Evolutionary conservation across 2,329 filamentous ascomycete species (phyloP).

Genomic region (Tolypocladium pustulatum): DNA sequence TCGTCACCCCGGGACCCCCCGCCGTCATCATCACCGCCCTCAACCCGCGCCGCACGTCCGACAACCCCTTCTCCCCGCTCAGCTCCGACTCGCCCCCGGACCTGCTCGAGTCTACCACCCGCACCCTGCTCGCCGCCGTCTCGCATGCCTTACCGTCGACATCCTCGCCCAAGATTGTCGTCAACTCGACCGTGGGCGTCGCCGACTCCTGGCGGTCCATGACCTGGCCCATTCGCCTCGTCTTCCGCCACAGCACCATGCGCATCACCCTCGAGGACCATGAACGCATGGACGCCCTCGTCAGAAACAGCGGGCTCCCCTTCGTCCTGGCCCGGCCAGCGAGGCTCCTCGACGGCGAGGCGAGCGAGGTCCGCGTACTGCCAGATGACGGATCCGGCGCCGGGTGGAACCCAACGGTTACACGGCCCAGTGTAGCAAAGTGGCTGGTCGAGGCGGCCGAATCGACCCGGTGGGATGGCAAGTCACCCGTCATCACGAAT

Average conservation of each 20-base stretch:
- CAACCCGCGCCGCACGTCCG: conserved; percentile 30
- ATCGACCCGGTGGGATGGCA: conserved; percentile 28
- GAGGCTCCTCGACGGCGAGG: conserved; percentile 29
- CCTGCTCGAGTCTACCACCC: conserved; percentile 34
- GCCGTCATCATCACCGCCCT: conserved; percentile 38
- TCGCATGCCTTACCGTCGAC: conserved; percentile 5
- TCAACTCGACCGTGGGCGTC: conserved; percentile 40
- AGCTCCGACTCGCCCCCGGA: conserved; percentile 26
- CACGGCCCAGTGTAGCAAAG: conserved; percentile 28
- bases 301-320: conserved; percentile 18
- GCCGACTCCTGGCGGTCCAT: conserved; percentile 32
- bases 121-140: conserved; percentile 25
- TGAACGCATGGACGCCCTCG: conserved; percentile 29
- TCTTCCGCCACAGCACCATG: conserved; percentile 37
- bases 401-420: conserved; percentile 26
- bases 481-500: conserved; percentile 31
- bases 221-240: conserved; percentile 26
- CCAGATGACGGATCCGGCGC: conserved; percentile 30
- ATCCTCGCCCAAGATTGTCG: conserved; percentile 26
- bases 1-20: conserved; percentile 13
- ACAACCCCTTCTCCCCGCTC: conserved; percentile 34
- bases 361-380: conserved; percentile 24
- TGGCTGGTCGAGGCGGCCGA: conserved; percentile 35
- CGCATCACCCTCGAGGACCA: conserved; percentile 35
- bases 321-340: conserved; percentile 33